phyloP scores from a whole-genome alignment of 148 eudicot species.

The Chenopodium quinoa region DNA sequence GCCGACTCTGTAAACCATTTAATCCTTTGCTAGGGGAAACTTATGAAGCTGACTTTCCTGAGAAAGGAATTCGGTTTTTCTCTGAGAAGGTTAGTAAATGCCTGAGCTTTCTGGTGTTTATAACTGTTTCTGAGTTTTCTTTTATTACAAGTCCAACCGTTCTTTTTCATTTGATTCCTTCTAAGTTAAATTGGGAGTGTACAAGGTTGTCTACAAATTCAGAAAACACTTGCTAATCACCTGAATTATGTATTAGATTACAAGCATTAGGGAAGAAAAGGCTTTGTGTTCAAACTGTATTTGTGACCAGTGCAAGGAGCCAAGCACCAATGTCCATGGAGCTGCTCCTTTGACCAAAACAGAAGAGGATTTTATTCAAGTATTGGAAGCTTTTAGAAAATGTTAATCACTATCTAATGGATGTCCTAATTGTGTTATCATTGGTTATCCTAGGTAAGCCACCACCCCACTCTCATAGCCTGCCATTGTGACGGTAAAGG shows the following conservation, averaged over 20 bases:
- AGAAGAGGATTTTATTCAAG: background rate
- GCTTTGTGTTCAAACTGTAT: background rate
- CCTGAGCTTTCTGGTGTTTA: background rate
- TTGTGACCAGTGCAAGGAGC: background rate
- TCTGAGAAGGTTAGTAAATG: conserved; percentile 73
- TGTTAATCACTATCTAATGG: background rate
- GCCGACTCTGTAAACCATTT: conserved; percentile 90
- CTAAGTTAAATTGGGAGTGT: background rate
- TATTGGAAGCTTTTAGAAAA: background rate
- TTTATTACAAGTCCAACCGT: background rate
- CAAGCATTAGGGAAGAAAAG: background rate
- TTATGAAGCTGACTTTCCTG: conserved; percentile 96
- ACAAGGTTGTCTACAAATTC: background rate
- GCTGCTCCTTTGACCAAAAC: background rate
- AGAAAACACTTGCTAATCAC: background rate
- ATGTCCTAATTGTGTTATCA: conserved; percentile 7
- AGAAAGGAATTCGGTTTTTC: conserved; percentile 84
- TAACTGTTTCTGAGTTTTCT: background rate
- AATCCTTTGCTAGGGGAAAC: conserved; percentile 98
- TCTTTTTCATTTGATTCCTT: background rate
- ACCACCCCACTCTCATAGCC: conserved; percentile 89
- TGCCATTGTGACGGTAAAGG: conserved; percentile 96
- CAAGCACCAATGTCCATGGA: background rate
- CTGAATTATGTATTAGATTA: background rate
- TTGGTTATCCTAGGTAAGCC: conserved; percentile 67